Conservation (phyloP, 305 asterid genomes). For the Striga hermonthica region DNA sequence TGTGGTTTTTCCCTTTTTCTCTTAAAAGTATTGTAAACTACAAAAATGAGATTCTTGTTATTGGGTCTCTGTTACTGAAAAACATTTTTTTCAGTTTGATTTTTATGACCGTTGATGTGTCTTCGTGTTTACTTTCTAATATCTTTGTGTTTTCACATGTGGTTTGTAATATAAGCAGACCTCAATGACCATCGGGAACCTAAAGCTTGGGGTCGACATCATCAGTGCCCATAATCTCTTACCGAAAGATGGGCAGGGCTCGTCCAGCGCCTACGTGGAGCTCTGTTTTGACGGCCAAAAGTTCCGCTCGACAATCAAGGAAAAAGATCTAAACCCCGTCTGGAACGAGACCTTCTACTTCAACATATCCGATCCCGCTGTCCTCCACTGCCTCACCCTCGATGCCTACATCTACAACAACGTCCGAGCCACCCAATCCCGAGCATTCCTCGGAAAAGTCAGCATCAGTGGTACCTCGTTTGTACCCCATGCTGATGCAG, state of each 20-base stretch:
- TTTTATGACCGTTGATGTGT: no score
- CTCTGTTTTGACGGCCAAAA: conserved; percentile 67
- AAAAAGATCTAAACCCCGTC: conserved; percentile 69
- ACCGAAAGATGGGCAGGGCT: conserved; percentile 83
- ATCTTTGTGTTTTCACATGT: no score
- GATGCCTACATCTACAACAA: conserved; percentile 61
- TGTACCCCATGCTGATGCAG: conserved; percentile 65
- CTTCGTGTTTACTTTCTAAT: no score
- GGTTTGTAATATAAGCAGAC: no score
- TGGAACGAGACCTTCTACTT: conserved; percentile 85
- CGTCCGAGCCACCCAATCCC: conserved; percentile 40
- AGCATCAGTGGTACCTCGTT: conserved; percentile 65
- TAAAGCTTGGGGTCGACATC: conserved; percentile 77
- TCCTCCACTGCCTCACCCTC: conserved; percentile 47
- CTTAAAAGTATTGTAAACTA: no score
- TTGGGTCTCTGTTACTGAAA: no score
- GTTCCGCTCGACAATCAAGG: conserved; percentile 65
- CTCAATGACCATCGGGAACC: conserved; percentile 46
- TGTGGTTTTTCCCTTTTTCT: no score
- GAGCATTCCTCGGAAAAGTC: conserved; percentile 69
- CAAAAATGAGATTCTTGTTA: no score
- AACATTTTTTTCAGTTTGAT: no score
- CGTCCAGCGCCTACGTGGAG: conserved; percentile 69
- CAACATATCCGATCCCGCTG: conserved; percentile 62
- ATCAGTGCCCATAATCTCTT: conserved; percentile 70